These are phyloP conservation scores for Elaeis guineensis DNA, from an alignment of 176 grass and related monocot species.

Conservation along the genomic window DNA sequence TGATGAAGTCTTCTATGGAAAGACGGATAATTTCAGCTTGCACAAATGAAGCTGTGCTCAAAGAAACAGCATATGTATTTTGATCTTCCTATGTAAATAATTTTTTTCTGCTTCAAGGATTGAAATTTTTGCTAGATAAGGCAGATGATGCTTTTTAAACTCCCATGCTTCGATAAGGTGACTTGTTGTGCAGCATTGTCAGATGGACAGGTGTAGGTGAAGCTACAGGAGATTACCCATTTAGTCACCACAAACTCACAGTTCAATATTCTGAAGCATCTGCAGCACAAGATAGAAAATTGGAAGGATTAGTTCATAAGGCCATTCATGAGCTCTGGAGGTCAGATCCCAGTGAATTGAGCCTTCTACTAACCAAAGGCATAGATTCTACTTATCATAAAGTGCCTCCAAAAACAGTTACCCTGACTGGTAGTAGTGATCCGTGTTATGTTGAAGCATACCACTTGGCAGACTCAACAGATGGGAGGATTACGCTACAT, in stretches of 20 bases:
- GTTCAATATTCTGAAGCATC: conserved; percentile 86
- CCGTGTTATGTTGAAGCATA: conserved; percentile 96
- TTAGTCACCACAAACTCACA: conserved; percentile 96
- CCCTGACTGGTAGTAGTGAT: conserved; percentile 80
- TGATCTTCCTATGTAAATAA: background rate
- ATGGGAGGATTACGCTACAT: conserved; percentile 88
- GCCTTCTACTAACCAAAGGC: conserved; percentile 74
- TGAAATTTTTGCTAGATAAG: background rate
- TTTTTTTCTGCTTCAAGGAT: background rate
- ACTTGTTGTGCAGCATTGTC: conserved; percentile 22
- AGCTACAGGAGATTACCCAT: conserved; percentile 91
- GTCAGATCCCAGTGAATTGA: conserved; percentile 62
- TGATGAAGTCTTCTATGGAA: too few species aligned
- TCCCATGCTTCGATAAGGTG: background rate
- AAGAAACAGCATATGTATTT: too few species aligned
- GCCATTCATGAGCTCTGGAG: conserved; percentile 95
- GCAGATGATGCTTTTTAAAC: too few species aligned
- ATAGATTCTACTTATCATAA: conserved; percentile 58
- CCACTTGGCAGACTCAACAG: conserved; percentile 84
- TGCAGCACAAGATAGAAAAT: conserved; percentile 89
- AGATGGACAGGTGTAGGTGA: conserved; percentile 90
- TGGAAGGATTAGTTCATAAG: conserved; percentile 96
- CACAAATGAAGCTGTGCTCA: too few species aligned
- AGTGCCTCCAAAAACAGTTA: conserved; percentile 68
- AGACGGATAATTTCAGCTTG: too few species aligned